Conservation (phyloP, 768 basidiomycete genomes). For the Russula compacta region DNA sequence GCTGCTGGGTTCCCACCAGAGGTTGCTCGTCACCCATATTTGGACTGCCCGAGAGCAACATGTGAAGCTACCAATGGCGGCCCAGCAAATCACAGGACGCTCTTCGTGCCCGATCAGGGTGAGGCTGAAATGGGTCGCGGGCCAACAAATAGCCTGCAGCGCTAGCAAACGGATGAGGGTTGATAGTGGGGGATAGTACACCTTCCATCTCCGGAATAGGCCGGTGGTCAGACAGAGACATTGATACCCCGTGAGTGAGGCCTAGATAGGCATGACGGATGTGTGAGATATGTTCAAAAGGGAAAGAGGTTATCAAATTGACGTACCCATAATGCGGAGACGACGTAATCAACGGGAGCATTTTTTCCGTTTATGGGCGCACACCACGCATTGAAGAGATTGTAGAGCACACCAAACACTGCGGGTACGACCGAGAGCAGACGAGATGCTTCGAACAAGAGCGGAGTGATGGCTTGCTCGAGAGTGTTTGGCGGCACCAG, state of each 20-base stretch:
- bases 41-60: slow-evolving; percentile 76
- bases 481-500: slow-evolving; percentile 41
- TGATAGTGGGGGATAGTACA: slow-evolving; percentile 82
- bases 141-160: slow-evolving; percentile 95
- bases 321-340: slow-evolving; percentile 66
- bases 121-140: slow-evolving; percentile 80
- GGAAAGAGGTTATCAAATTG: not conserved
- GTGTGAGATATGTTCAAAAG: not conserved
- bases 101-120: slow-evolving; percentile 56
- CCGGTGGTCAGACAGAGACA: slow-evolving; percentile 84
- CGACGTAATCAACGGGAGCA: slow-evolving; percentile 52
- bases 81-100: slow-evolving; percentile 84
- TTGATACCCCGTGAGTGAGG: slow-evolving; percentile 80
- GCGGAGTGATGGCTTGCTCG: slow-evolving; percentile 39
- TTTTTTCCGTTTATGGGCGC: slow-evolving; percentile 32
- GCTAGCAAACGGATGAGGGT: slow-evolving; percentile 88
- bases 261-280: slow-evolving; percentile 33
- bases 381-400: slow-evolving; percentile 43
- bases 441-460: slow-evolving; percentile 64
- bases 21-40: slow-evolving; percentile 94
- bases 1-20: slow-evolving; percentile 28
- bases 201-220: slow-evolving; percentile 79
- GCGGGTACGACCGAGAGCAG: slow-evolving; percentile 68
- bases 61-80: slow-evolving; percentile 82
- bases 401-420: slow-evolving; percentile 53